Evolutionary conservation across 176 grass and related monocot species (phyloP).

Genomic region (Aegilops umbellulata): DNA sequence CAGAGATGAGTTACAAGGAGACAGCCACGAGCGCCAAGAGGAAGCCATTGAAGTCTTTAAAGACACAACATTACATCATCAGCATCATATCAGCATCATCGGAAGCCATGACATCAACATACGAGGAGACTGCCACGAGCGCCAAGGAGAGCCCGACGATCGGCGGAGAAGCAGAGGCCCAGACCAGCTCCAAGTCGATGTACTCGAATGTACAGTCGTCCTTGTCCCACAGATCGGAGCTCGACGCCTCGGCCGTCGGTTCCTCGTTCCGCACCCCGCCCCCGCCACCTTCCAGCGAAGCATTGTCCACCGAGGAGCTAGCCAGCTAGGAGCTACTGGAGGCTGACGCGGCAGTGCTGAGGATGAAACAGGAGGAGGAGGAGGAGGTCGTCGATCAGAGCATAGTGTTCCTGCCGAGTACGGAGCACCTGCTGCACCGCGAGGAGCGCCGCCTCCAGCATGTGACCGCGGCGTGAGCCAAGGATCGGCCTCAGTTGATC

Average conservation of each 20-base stretch:
- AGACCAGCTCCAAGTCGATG: conserved; percentile 50
- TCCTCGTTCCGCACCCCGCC: no score
- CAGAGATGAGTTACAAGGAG: no score
- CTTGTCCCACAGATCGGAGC: conserved; percentile 50
- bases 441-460: no score
- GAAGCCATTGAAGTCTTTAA: neutral
- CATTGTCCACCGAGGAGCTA: neutral
- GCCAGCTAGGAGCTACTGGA: conserved; percentile 27
- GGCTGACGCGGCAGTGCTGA: conserved; percentile 1
- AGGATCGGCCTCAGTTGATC: conserved; percentile 5
- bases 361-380: conserved; percentile 23
- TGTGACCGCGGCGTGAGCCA: no score
- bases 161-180: conserved; percentile 23
- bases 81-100: no score
- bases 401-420: neutral
- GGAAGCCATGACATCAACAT: neutral
- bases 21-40: no score
- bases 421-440: neutral
- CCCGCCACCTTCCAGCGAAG: no score
- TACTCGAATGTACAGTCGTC: conserved; percentile 61
- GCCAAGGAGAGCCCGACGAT: neutral
- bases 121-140: neutral
- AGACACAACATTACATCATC: neutral
- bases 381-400: neutral
- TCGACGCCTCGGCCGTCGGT: conserved; percentile 22